These are phyloP conservation scores for Sporisorium scitamineum DNA, from an alignment of 1,284 basidiomycete species.

Conservation along the genomic window DNA sequence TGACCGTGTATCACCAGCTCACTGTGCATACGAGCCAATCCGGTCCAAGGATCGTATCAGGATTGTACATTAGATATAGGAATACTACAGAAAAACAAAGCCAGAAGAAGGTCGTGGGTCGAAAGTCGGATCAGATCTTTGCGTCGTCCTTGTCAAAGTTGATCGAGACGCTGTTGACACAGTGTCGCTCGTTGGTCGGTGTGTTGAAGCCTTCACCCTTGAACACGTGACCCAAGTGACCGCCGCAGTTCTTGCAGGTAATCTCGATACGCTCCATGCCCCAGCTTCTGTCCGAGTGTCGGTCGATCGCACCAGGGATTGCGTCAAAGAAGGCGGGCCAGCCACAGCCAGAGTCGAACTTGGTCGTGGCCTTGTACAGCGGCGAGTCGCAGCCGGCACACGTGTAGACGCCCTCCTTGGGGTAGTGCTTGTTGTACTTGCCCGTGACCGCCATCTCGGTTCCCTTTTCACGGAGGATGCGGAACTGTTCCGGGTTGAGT, in stretches of 20 bases:
- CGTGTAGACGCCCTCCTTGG: slow-evolving; percentile 77
- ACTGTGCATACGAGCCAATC: neutral
- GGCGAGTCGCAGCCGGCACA: slow-evolving; percentile 70
- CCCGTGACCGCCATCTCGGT: slow-evolving; percentile 84
- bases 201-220: slow-evolving; percentile 79
- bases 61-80: neutral
- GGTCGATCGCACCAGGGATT: slow-evolving; percentile 87
- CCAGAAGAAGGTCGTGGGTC: too few relatives aligned
- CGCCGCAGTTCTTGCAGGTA: slow-evolving; percentile 81
- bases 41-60: neutral
- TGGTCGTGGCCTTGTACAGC: slow-evolving; percentile 78
- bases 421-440: slow-evolving; percentile 78
- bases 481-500: slow-evolving; percentile 87
- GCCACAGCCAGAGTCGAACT: slow-evolving; percentile 92
- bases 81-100: neutral
- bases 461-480: slow-evolving; percentile 85
- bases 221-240: slow-evolving; percentile 93
- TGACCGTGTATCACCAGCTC: neutral
- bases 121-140: slow-evolving; percentile 30
- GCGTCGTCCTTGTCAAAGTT: slow-evolving; percentile 77
- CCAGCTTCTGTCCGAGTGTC: slow-evolving; percentile 71
- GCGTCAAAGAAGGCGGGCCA: slow-evolving; percentile 99
- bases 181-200: slow-evolving; percentile 76
- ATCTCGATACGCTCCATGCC: slow-evolving; percentile 77
- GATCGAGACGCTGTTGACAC: slow-evolving; percentile 87